Conservation (phyloP, 2,329 filamentous ascomycete genomes). For the Trichoderma sp. region DNA sequence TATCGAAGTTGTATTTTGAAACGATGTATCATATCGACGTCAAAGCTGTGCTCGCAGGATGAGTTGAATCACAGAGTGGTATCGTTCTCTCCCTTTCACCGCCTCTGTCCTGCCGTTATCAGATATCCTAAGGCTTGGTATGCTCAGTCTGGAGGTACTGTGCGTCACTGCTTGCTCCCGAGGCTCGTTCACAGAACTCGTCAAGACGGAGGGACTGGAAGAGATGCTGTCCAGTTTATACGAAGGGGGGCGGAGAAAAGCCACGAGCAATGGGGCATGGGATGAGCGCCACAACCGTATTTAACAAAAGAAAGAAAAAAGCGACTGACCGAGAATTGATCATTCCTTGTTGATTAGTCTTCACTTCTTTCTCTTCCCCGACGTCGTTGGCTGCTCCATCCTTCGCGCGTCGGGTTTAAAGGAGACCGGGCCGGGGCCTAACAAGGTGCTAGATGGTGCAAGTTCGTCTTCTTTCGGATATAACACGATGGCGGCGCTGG, state of each 20-base stretch:
- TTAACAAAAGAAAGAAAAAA: not conserved
- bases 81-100: too few relatives aligned
- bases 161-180: constrained; percentile 1
- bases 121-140: not conserved
- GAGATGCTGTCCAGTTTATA: constrained; percentile 3
- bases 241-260: not conserved
- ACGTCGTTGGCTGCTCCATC: constrained; percentile 18
- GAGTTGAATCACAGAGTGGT: not conserved
- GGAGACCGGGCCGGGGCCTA: constrained; percentile 11
- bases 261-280: not conserved
- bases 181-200: not conserved
- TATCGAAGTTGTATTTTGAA: not conserved
- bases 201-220: not conserved
- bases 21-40: constrained; percentile 3
- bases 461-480: constrained; percentile 4
- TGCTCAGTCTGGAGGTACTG: not conserved
- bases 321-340: not conserved
- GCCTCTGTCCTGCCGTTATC: not conserved
- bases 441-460: not conserved
- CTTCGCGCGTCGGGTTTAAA: constrained; percentile 26
- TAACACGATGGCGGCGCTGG: constrained; percentile 15
- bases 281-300: constrained; percentile 19
- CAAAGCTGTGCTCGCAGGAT: not conserved
- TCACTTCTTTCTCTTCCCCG: not conserved
- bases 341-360: not conserved